phyloP scores from a whole-genome alignment of 345 rosid species.

The Populus euphratica region DNA sequence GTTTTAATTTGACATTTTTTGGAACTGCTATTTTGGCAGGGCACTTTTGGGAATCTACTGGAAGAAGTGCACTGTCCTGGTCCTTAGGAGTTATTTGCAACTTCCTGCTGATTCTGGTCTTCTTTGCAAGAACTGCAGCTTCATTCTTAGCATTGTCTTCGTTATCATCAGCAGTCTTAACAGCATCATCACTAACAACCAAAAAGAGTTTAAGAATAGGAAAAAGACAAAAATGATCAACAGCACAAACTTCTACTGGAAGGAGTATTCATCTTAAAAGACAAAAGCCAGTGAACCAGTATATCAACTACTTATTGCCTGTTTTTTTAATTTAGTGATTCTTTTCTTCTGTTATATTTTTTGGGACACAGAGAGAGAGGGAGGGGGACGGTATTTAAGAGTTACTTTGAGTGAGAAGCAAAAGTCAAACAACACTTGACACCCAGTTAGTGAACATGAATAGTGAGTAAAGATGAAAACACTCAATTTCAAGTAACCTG shows the following conservation, averaged over 20 bases:
- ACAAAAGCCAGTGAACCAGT: not conserved
- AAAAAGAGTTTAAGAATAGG: constrained; percentile 10
- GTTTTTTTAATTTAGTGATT: not conserved
- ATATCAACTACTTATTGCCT: not conserved
- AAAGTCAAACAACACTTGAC: not conserved
- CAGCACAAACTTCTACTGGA: not conserved
- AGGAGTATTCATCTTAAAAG: not conserved
- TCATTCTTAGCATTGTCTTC: constrained; percentile 33
- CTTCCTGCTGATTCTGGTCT: constrained; percentile 41
- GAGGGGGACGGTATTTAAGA: too few species aligned
- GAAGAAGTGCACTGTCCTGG: constrained; percentile 26
- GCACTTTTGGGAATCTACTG: constrained; percentile 34
- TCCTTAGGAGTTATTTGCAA: constrained; percentile 35
- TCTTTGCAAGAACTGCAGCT: constrained; percentile 28
- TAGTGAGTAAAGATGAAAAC: not conserved
- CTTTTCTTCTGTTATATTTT: not conserved
- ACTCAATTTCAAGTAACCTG: constrained; percentile 44
- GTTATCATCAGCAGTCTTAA: constrained; percentile 34
- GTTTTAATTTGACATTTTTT: constrained; percentile 24
- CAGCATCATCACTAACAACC: constrained; percentile 27
- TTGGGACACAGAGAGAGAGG: too few species aligned
- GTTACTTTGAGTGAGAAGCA: not conserved
- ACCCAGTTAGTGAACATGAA: not conserved
- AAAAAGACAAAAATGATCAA: not conserved
- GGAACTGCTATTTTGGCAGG: constrained; percentile 7